Evolutionary conservation across 2,329 filamentous ascomycete species (phyloP), one percentile per base, ranked within the genome.

Genomic region (Fusarium subglutinans): DNA sequence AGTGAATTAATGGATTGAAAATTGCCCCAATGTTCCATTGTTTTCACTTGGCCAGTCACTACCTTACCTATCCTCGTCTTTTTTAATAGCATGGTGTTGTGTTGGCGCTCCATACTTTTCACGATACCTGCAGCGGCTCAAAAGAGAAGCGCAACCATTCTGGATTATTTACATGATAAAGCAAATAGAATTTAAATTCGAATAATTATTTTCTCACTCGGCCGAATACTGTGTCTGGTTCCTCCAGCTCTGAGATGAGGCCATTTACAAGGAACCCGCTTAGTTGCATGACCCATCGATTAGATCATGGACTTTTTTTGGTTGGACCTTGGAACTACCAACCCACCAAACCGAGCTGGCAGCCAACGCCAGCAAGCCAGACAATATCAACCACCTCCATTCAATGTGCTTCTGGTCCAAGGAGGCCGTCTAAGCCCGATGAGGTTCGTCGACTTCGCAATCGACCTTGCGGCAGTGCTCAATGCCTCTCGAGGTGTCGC

Each of bases 391-490:
- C 56, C 10, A 56, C 54, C 44, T 56, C 44, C 41, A 40, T 50
- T 75, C 77, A 61, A 81, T 79, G 79, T 58, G 64, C 74, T 40
- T 62, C 59, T 69, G 72, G 72, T 64, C 67, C 65, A 59, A 43
- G 37, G 72, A 77, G 78, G 76, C 72, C 71, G 66, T 50, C 54
- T 67, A 78, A 51, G 51, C 76, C 72, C 76, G 76, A 91, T 91
- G 89, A 84, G 88, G 81, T 85, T 90, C 87, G 89, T 88, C 84
- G 91, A 89, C 84, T 90, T 87, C 79, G 84, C 87, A 72, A 85
- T 95, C 80, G 93, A 95, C 84, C 85, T 93, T 77, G 90, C 91
- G 75, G 89, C 91, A 69, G 86, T 95, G 73, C 86, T 92, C 81
- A 90, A 88, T 85, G 93, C 90, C 80, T 92, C 92, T 57, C 89